A percentile compares a stretch with the other conserved stretches of the same genome.
Conservation (phyloP, 148 eudicot genomes). For the Mesembryanthemum crystallinum region DNA sequence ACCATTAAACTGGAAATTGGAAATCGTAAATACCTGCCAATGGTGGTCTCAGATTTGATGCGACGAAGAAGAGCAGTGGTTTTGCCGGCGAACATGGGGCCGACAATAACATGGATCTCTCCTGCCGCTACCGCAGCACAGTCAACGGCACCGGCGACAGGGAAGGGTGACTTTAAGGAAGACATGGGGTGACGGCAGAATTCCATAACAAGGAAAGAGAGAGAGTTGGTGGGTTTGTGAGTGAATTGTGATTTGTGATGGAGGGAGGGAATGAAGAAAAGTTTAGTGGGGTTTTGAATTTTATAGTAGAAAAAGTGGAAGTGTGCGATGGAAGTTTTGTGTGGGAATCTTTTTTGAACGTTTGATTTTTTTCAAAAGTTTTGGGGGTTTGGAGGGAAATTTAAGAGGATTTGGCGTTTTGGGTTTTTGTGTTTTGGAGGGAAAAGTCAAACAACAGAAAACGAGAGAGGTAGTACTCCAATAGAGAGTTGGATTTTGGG, state of each 20-base stretch:
- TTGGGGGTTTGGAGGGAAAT: background rate
- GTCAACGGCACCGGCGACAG: background rate
- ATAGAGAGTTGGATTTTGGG: too few species aligned
- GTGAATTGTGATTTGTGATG: background rate
- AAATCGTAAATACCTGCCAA: slow-evolving; percentile 52
- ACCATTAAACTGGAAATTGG: background rate
- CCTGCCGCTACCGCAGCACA: slow-evolving; percentile 23
- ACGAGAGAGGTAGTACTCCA: too few species aligned
- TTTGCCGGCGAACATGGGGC: slow-evolving; percentile 85
- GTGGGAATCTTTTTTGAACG: background rate
- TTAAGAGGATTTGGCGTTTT: background rate
- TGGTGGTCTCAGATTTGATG: slow-evolving; percentile 47
- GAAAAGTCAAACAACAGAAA: background rate
- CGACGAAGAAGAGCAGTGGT: slow-evolving; percentile 85
- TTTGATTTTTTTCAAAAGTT: background rate
- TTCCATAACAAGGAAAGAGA: background rate
- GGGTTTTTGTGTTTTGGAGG: background rate
- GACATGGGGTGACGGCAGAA: slow-evolving; percentile 8
- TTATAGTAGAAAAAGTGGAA: background rate
- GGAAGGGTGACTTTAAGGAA: slow-evolving; percentile 11
- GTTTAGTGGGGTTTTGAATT: background rate
- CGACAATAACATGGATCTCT: slow-evolving; percentile 83
- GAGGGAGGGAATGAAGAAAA: background rate
- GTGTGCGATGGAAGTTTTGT: background rate
- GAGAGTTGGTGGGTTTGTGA: background rate